These are phyloP conservation scores for Camelina hispida DNA, from an alignment of 345 rosid species.

Conservation along the genomic window DNA sequence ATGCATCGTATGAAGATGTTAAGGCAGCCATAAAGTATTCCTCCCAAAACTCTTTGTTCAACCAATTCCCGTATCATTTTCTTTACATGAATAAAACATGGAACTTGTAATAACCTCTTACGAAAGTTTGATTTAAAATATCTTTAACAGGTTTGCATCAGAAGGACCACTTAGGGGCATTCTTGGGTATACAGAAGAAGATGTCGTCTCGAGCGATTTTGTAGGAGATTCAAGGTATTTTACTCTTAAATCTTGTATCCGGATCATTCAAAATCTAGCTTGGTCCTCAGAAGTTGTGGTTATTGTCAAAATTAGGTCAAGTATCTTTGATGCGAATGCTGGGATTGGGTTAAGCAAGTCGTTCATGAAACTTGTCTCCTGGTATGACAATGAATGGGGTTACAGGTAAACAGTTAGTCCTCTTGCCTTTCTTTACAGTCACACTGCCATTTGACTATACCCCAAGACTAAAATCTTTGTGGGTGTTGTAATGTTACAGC, in stretches of 20 bases:
- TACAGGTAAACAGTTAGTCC: constrained; percentile 65
- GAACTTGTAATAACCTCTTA: not conserved
- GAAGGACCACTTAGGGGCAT: constrained; percentile 89
- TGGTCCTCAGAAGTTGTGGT: not conserved
- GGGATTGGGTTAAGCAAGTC: constrained; percentile 82
- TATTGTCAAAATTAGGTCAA: constrained; percentile 59
- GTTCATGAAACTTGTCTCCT: constrained; percentile 82
- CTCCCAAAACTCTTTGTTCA: constrained; percentile 5
- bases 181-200: constrained; percentile 94
- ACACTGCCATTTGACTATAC: constrained; percentile 1
- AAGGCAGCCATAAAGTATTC: constrained; percentile 85
- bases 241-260: constrained; percentile 3
- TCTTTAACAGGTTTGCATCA: constrained; percentile 68
- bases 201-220: constrained; percentile 92
- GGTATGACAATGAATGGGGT: constrained; percentile 99
- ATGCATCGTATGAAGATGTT: constrained; percentile 88
- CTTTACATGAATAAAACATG: not conserved
- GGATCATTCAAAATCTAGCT: not conserved
- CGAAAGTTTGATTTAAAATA: not conserved
- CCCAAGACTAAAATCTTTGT: not conserved
- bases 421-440: not conserved
- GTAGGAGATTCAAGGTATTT: constrained; percentile 80
- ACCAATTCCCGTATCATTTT: not conserved
- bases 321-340: constrained; percentile 96
- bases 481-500: constrained; percentile 50